Evolutionary conservation across 345 rosid genomes (phyloP), one percentile per base, ranked within the genome.

Genomic region (Nephelium lappaceum): DNA sequence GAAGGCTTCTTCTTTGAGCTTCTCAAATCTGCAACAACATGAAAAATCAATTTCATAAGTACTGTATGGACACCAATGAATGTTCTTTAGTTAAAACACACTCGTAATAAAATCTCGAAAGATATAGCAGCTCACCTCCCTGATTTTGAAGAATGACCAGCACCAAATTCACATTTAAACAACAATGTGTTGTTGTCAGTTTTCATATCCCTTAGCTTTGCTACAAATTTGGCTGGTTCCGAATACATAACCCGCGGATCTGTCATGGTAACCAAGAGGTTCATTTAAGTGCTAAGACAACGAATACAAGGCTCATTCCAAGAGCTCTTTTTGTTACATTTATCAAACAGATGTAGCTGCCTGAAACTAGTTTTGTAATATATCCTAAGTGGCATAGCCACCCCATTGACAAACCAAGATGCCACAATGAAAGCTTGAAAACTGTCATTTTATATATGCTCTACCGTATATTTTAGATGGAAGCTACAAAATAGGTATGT

Each of bases 211-310:
- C 98, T 89, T 82, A 95, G 91, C 82, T 95, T 95, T 38, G 96
- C 96, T 78, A 95, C 98, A 51, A 86, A 91, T 85, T 95, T 95
- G 25, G 92, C 98, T 55, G 99, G 95, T 83, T 95, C 99, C 8
- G 97, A 91, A 83, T 93, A 95, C 92, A 95, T 75, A 31, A 95
- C 99, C 60, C 97, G 91, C 41, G 97, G 89, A 90, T 95, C 99
- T 95, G 88, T 76, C 39, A 11, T 57, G 77, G 73, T 45, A 80
- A 49, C 23, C 73, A 55, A 78, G 47, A 49, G 43, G 25, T 69
- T 70, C 72, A 51, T 27, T 36, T 49, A 23, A 2, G 23, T 12
- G 16, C 42, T 18, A 11, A 77, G 55, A 57, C 27, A 58, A 67
- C 51, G 3, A 49, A 49, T 49, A 49, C 55, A 5, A 49, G 18